A percentile compares a stretch with the other conserved stretches of the same genome.
These are phyloP conservation scores for Madurella mycetomatis DNA, from an alignment of 2,329 filamentous ascomycete species.

Conservation along the genomic window DNA sequence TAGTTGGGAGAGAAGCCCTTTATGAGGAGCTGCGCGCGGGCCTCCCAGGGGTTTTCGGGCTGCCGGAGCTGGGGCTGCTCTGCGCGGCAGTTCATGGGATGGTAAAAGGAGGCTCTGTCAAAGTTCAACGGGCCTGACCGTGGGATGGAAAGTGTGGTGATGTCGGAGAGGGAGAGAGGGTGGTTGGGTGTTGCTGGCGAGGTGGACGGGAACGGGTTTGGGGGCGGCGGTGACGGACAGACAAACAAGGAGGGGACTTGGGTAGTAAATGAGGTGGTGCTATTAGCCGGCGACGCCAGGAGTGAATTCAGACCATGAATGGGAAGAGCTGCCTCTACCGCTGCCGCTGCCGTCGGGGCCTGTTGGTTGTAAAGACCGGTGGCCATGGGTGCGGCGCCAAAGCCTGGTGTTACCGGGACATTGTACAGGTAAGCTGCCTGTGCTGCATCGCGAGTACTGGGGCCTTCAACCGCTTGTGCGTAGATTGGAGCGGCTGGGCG, in stretches of 20 bases:
- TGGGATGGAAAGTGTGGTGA: background rate
- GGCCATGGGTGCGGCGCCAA: background rate
- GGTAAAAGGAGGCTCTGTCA: slow-evolving; percentile 7
- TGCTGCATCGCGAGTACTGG: background rate
- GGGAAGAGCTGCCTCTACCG: background rate
- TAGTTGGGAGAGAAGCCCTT: slow-evolving; percentile 36
- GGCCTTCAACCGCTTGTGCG: background rate
- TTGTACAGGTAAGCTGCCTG: background rate
- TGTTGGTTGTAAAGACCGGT: background rate
- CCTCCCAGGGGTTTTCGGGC: background rate
- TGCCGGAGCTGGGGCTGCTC: background rate
- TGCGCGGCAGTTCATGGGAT: slow-evolving; percentile 20
- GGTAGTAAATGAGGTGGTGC: too few relatives aligned
- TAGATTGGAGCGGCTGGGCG: background rate
- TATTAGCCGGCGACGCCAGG: background rate
- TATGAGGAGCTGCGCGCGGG: slow-evolving; percentile 16
- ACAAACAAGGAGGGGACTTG: too few relatives aligned
- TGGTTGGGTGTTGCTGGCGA: too few relatives aligned
- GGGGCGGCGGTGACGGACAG: too few relatives aligned
- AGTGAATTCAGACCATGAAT: background rate
- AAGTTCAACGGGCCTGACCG: background rate
- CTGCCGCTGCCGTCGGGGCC: background rate
- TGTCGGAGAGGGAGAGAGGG: background rate
- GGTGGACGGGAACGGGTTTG: too few relatives aligned
- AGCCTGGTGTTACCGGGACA: background rate